Conservation (phyloP, 2,329 filamentous ascomycete species). For the Chrysoporthe cubensis region DNA sequence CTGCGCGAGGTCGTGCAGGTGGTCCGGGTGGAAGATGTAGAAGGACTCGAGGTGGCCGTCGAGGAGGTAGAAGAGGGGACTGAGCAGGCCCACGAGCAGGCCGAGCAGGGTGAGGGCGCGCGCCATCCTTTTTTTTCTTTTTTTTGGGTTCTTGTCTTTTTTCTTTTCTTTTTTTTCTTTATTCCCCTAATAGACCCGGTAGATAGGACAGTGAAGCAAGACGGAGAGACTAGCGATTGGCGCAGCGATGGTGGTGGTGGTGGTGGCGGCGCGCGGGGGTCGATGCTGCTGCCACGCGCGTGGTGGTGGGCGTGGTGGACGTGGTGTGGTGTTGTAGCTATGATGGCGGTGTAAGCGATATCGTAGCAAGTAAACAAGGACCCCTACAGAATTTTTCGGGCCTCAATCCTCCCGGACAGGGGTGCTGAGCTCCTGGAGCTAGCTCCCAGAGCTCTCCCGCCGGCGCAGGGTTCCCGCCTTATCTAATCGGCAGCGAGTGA, state of each 20-base stretch:
- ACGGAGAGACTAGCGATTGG: not conserved
- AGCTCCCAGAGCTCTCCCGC: not conserved
- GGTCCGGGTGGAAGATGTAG: conserved; percentile 74
- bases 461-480: not conserved
- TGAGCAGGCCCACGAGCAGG: conserved; percentile 57
- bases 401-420: not conserved
- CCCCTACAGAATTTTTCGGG: conserved; percentile 6
- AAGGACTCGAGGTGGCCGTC: conserved; percentile 65
- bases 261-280: too few species aligned
- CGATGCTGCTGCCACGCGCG: too few species aligned
- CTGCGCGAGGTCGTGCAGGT: conserved; percentile 70
- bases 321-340: not conserved
- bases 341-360: not conserved
- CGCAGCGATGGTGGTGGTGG: too few species aligned
- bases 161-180: not conserved
- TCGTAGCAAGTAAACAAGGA: not conserved
- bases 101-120: conserved; percentile 54
- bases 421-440: not conserved
- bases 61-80: conserved; percentile 57
- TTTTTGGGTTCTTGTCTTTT: not conserved
- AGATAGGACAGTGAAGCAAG: not conserved
- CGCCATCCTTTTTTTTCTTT: conserved; percentile 23
- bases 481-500: conserved; percentile 1
- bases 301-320: not conserved
- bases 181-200: not conserved